Evolutionary conservation across 208 protist genomes (phyloP).

Genomic region (Trypanosoma lewisi): DNA sequence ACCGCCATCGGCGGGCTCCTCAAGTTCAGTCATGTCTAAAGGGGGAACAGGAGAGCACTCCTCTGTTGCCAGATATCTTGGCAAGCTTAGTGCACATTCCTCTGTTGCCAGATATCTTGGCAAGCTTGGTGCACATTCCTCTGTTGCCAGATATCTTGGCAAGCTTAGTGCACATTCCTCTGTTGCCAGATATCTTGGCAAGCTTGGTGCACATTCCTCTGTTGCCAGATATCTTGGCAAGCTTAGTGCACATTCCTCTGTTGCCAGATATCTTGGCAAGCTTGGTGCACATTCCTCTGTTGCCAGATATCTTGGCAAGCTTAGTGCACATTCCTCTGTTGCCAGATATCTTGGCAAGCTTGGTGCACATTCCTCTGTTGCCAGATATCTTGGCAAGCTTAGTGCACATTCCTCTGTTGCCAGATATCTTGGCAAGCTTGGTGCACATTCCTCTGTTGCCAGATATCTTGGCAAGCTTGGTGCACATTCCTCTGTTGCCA

Average conservation of each 20-base stretch:
- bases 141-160: neutral
- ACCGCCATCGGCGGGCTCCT: neutral
- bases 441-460: neutral
- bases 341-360: neutral
- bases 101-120: neutral
- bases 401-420: neutral
- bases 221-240: neutral
- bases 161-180: neutral
- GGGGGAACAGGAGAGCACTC: too few species aligned
- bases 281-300: neutral
- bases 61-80: too few species aligned
- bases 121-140: neutral
- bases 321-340: neutral
- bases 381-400: neutral
- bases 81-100: too few species aligned
- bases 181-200: neutral
- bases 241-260: neutral
- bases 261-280: neutral
- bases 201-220: neutral
- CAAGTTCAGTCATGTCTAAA: neutral
- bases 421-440: neutral
- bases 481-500: neutral
- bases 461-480: neutral
- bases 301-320: neutral
- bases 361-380: neutral